Conservation (phyloP, 352 stramenopile genomes). For the Globisporangium paddicum region DNA sequence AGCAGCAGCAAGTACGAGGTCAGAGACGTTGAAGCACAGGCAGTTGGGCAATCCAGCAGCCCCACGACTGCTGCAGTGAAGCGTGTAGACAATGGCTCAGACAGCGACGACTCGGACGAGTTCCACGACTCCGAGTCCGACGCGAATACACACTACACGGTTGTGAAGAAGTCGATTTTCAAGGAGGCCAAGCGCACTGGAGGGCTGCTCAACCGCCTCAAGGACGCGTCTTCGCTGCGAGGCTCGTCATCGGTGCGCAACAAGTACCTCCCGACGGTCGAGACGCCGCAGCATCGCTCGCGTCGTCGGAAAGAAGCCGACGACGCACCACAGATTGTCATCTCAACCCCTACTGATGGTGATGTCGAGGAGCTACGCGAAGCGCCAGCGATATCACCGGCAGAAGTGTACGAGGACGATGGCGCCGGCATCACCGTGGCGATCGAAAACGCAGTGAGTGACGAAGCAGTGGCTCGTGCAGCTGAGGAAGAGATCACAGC, state of each 20-base stretch:
- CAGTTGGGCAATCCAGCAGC: too few relatives aligned
- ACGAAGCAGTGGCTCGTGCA: not conserved
- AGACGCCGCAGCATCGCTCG: not conserved
- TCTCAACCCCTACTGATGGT: not conserved
- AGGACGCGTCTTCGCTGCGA: slow-evolving; percentile 18
- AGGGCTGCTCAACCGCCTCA: slow-evolving; percentile 25
- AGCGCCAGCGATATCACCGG: not conserved
- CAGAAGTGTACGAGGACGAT: slow-evolving; percentile 13
- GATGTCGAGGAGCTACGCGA: not conserved
- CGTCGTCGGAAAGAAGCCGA: not conserved
- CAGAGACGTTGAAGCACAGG: not conserved
- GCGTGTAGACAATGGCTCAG: not conserved
- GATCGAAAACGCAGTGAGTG: slow-evolving; percentile 19
- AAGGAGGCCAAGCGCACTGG: slow-evolving; percentile 26
- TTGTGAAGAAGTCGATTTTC: slow-evolving; percentile 73
- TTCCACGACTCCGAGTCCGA: slow-evolving; percentile 19
- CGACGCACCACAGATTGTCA: slow-evolving; percentile 10
- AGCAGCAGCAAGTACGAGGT: slow-evolving; percentile 2
- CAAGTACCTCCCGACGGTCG: slow-evolving; percentile 21
- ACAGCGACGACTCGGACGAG: slow-evolving; percentile 17
- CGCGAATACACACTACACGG: slow-evolving; percentile 14
- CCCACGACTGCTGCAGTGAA: too few relatives aligned
- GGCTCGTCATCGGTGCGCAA: slow-evolving; percentile 11
- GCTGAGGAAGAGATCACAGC: not conserved
- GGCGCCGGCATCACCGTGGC: slow-evolving; percentile 48